A percentile compares a stretch with the other conserved stretches of the same genome.
phyloP scores from a whole-genome alignment of 768 basidiomycete species.

The Termitomyces sp. region DNA sequence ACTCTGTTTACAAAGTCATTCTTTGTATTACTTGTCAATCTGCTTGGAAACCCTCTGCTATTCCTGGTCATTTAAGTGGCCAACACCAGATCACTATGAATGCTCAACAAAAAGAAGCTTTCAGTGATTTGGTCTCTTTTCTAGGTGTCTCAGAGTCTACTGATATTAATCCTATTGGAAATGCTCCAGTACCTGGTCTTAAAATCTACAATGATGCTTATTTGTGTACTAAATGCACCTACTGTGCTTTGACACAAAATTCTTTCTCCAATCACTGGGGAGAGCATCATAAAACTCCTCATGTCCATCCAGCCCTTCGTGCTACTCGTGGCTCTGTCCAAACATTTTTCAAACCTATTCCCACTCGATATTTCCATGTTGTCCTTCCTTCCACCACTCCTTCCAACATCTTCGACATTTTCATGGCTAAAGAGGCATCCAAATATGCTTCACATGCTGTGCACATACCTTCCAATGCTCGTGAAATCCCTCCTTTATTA shows the following conservation, averaged over 20 bases:
- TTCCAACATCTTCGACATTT: not conserved
- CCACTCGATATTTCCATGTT: not conserved
- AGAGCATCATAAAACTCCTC: not conserved
- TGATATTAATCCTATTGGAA: not conserved
- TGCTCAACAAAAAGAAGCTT: not conserved
- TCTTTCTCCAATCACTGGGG: not conserved
- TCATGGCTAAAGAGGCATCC: not conserved
- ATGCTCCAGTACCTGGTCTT: not conserved
- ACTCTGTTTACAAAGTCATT: not conserved
- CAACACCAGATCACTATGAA: not conserved
- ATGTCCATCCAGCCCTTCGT: not conserved
- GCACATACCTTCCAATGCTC: not conserved
- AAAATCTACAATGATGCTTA: not conserved
- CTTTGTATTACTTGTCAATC: not conserved
- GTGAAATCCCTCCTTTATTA: not conserved
- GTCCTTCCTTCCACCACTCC: not conserved
- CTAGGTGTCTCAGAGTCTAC: not conserved
- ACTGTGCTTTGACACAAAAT: not conserved
- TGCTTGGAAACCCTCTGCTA: not conserved
- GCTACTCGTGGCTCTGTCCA: not conserved
- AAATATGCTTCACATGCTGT: not conserved
- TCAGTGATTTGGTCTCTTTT: not conserved
- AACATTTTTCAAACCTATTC: not conserved
- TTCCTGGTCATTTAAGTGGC: not conserved
- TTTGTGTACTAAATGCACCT: not conserved